These are phyloP conservation scores for Anthoceros angustus DNA, from an alignment of 225 moss, liverwort and hornwort species.

Conservation along the genomic window DNA sequence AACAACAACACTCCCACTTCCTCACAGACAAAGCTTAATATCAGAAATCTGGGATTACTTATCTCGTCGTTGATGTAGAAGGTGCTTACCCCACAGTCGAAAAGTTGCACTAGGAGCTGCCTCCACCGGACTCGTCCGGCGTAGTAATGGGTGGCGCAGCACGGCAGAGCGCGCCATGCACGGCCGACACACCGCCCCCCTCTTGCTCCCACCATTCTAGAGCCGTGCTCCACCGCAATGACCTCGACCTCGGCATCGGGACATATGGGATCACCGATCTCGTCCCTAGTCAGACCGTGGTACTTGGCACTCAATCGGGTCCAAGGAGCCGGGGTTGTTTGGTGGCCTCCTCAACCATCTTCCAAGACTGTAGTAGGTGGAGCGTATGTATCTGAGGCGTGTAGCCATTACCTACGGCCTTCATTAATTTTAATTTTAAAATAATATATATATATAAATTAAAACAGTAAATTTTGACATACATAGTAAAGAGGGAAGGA, in stretches of 20 bases:
- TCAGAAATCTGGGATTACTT: background rate
- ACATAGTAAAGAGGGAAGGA: too few relatives aligned
- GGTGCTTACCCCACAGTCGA: background rate
- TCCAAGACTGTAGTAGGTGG: background rate
- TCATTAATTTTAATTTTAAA: too few relatives aligned
- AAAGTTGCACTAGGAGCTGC: background rate
- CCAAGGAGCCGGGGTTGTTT: background rate
- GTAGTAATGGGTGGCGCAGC: background rate
- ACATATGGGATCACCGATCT: background rate
- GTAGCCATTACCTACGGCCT: too few relatives aligned
- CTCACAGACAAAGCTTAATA: too few relatives aligned
- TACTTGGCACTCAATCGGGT: background rate
- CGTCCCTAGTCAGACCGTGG: background rate
- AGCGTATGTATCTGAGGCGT: too few relatives aligned
- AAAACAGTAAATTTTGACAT: too few relatives aligned
- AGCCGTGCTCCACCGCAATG: too few relatives aligned
- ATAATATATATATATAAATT: too few relatives aligned
- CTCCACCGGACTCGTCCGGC: background rate
- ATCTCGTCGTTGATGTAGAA: background rate
- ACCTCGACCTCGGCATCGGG: too few relatives aligned
- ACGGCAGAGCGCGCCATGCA: background rate
- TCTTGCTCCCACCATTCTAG: too few relatives aligned
- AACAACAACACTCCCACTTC: too few relatives aligned
- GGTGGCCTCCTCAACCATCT: background rate
- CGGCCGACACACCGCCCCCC: too few relatives aligned